Evolutionary conservation across 169 alveolate species (phyloP).

Genomic region (Plasmodium coatneyi): DNA sequence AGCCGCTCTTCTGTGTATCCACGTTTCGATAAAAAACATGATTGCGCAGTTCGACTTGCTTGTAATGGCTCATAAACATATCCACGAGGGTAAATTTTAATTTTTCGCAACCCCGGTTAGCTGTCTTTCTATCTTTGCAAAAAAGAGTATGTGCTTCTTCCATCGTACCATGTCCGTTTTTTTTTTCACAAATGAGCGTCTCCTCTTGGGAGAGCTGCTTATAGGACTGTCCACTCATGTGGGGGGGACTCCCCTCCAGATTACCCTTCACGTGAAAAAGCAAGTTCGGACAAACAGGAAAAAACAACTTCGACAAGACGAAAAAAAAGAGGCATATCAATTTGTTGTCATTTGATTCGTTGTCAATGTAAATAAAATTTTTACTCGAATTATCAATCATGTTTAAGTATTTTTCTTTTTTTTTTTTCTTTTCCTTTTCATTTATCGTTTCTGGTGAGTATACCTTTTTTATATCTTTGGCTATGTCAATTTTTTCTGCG

Average conservation of each 20-base stretch:
- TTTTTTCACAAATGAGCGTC: background rate
- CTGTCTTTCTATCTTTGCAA: background rate
- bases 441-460: constrained; percentile 52
- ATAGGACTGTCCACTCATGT: background rate
- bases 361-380: constrained; percentile 67
- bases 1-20: background rate
- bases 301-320: constrained; percentile 51
- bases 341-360: constrained; percentile 50
- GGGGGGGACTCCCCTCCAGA: background rate
- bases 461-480: constrained; percentile 54
- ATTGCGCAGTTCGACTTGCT: constrained; percentile 25
- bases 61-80: constrained; percentile 57
- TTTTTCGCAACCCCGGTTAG: background rate
- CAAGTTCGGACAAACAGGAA: constrained; percentile 21
- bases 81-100: constrained; percentile 10
- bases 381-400: constrained; percentile 56
- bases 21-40: constrained; percentile 24
- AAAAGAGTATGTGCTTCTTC: background rate
- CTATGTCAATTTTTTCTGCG: constrained; percentile 53
- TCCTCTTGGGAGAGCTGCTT: background rate
- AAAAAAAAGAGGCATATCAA: constrained; percentile 59
- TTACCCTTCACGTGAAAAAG: background rate
- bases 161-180: background rate
- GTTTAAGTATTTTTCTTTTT: constrained; percentile 31
- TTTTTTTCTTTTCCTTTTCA: constrained; percentile 61